Percentiles rank a stretch among this genome's conserved stretches.
Conservation (phyloP, 108 stramenopile species). For the Cyclotella sp. region DNA sequence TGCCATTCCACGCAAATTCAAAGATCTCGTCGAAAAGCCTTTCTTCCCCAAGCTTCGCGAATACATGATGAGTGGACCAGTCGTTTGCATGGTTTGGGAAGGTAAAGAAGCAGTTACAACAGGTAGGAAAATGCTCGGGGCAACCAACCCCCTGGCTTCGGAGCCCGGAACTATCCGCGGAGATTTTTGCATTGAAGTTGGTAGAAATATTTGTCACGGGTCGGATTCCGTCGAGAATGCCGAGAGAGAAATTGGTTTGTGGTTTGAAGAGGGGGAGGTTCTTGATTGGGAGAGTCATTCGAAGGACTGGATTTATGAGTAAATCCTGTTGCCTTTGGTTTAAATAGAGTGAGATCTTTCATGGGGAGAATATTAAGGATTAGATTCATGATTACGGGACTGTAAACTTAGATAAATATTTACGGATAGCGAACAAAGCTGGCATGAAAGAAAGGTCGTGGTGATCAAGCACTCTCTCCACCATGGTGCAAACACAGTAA, state of each 20-base stretch:
- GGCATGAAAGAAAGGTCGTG: too few species aligned
- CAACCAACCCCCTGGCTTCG: slow-evolving; percentile 92
- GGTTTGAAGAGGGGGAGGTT: slow-evolving; percentile 91
- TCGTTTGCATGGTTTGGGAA: slow-evolving; percentile 94
- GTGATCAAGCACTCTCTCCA: too few species aligned
- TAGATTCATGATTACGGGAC: too few species aligned
- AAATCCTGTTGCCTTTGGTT: slow-evolving; percentile 21
- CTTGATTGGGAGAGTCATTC: slow-evolving; percentile 78
- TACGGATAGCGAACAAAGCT: too few species aligned
- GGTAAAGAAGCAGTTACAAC: slow-evolving; percentile 90
- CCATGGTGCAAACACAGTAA: not conserved
- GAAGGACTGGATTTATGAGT: slow-evolving; percentile 91
- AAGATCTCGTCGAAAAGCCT: slow-evolving; percentile 89
- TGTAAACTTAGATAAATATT: too few species aligned
- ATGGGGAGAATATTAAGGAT: not conserved
- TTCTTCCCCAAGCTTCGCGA: slow-evolving; percentile 94
- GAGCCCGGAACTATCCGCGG: slow-evolving; percentile 94
- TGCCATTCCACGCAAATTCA: not conserved
- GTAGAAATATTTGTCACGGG: slow-evolving; percentile 91
- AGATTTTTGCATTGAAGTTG: slow-evolving; percentile 87
- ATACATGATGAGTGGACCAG: slow-evolving; percentile 82
- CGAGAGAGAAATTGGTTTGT: slow-evolving; percentile 91
- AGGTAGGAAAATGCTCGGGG: slow-evolving; percentile 95
- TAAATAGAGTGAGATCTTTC: not conserved
- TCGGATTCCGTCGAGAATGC: slow-evolving; percentile 94